Evolutionary conservation across 1,284 basidiomycete species (phyloP).

Genomic region (Ceratobasidium sp.): DNA sequence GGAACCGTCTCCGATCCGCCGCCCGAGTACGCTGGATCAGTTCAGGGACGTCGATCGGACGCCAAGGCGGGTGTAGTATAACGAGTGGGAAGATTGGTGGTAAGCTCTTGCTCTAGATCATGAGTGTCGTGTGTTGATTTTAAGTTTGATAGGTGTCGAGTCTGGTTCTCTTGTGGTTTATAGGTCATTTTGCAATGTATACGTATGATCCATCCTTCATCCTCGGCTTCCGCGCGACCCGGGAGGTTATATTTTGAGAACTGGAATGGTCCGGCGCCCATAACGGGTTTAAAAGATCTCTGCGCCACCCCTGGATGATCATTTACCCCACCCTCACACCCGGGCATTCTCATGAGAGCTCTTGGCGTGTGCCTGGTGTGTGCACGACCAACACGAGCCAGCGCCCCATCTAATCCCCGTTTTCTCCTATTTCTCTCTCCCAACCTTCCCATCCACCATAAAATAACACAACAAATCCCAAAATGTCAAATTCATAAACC

Average conservation of each 20-base stretch:
- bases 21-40: conserved; percentile 14
- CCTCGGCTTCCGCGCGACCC: background rate
- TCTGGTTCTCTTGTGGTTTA: background rate
- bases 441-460: no score
- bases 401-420: background rate
- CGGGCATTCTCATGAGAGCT: background rate
- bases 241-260: background rate
- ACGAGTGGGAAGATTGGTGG: background rate
- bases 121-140: no score
- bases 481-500: background rate
- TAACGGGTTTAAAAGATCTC: background rate
- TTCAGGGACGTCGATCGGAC: background rate
- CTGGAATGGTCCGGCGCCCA: background rate
- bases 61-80: conserved; percentile 3
- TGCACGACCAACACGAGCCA: background rate
- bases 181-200: background rate
- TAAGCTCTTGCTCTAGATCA: no score
- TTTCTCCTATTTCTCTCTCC: background rate
- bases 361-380: background rate
- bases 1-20: background rate
- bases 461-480: no score
- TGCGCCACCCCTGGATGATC: background rate
- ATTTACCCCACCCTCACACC: background rate
- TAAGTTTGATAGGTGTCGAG: background rate
- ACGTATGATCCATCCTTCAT: background rate